These are phyloP conservation scores for Daedaleopsis sinensis DNA, from an alignment of 768 basidiomycete genomes.

Conservation along the genomic window DNA sequence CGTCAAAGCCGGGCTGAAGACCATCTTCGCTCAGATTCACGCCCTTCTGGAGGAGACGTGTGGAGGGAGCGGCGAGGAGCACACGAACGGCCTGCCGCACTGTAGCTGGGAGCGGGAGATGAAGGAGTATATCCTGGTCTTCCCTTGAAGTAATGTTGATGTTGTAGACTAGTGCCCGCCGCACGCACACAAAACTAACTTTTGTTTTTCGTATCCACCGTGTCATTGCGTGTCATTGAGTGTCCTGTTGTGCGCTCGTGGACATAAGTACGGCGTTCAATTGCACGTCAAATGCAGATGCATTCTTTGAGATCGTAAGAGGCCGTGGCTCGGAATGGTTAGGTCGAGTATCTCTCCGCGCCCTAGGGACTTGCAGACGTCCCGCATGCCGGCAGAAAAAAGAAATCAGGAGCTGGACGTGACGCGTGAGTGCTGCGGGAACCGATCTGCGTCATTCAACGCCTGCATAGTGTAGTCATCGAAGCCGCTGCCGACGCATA, in stretches of 20 bases:
- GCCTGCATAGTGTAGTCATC: too few relatives aligned
- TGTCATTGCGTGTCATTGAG: too few relatives aligned
- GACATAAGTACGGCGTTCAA: too few relatives aligned
- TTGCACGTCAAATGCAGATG: not conserved
- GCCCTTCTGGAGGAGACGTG: constrained; percentile 44
- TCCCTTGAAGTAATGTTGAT: constrained; percentile 46
- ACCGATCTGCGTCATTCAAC: too few relatives aligned
- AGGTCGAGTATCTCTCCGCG: not conserved
- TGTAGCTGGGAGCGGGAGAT: constrained; percentile 67
- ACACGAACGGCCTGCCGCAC: constrained; percentile 41
- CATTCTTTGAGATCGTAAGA: not conserved
- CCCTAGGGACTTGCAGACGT: too few relatives aligned
- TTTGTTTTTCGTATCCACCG: too few relatives aligned
- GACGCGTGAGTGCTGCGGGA: too few relatives aligned
- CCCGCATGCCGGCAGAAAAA: too few relatives aligned
- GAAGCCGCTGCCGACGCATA: too few relatives aligned
- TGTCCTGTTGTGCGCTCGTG: too few relatives aligned
- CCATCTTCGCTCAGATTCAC: constrained; percentile 38
- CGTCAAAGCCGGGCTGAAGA: constrained; percentile 28
- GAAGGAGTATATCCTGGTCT: constrained; percentile 64
- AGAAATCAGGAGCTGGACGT: too few relatives aligned
- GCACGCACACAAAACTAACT: not conserved
- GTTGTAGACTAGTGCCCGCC: not conserved
- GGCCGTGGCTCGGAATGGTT: not conserved
- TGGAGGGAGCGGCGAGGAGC: constrained; percentile 35